Evolutionary conservation across 345 rosid genomes (phyloP).

Genomic region (Eucalyptus victrix): DNA sequence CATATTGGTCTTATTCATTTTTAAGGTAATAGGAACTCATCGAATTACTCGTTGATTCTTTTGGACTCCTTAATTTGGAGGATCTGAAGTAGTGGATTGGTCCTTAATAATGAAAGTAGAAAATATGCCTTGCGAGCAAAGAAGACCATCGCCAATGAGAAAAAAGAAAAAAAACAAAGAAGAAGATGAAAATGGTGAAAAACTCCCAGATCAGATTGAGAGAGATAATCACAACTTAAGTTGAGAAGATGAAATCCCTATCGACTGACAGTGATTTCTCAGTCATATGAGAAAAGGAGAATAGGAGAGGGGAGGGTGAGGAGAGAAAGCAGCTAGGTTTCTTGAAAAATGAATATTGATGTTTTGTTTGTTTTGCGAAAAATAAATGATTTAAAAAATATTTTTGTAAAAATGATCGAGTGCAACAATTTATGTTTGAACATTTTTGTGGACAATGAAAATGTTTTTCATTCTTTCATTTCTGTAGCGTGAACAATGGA

Average conservation of each 20-base stretch:
- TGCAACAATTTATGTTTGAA: background rate
- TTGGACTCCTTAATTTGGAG: background rate
- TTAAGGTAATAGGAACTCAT: background rate
- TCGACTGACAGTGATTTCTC: background rate
- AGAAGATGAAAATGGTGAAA: background rate
- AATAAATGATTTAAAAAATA: background rate
- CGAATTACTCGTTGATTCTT: background rate
- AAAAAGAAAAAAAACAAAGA: too few relatives aligned
- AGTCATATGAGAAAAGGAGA: too few relatives aligned
- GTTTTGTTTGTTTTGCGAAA: background rate
- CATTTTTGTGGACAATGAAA: background rate
- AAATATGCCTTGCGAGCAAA: background rate
- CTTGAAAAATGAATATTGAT: background rate
- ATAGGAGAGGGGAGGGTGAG: background rate
- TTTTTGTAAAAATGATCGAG: accelerated
- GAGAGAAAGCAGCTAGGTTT: background rate
- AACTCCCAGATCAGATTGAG: accelerated
- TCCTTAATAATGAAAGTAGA: background rate
- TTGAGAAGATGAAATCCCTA: background rate
- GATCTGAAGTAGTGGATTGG: background rate
- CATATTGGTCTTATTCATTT: background rate
- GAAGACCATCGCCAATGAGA: background rate
- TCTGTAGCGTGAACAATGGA: accelerated
- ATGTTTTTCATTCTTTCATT: background rate
- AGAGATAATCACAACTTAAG: background rate